Base-by-base conservation (phyloP, 805 yeast species). In the Nakazawaea ishiwadae region DNA sequence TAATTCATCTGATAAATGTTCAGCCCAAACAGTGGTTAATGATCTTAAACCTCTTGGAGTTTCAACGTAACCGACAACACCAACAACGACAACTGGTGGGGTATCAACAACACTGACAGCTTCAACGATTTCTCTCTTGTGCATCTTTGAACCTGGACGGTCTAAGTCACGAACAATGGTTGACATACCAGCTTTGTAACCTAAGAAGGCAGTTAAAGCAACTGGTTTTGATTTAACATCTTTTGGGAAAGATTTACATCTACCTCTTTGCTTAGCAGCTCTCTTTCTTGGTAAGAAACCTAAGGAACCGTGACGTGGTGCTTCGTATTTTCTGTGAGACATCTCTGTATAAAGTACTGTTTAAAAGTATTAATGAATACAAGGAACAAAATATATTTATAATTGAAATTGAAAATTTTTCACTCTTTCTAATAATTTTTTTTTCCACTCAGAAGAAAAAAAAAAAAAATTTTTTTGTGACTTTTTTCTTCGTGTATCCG, bases 261-360 rank as follows among this genome's bases (percentile, higher is more conserved):
- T 90, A 77, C 96, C 99, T 81, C 96, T 87, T 79, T 88, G 93
- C 69, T 84, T 79, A 73, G 95, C 82, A 69, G 98, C 89, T 82
- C 99, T 89, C 96, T 93, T 93, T 83, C 96, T 89, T 84, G 99
- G 99, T 65, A 84, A 80, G 96, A 89, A 93, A 69, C 98, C 99
- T 72, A 93, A 80, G 73, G 96, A 91, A 76, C 99, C 99, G 90
- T 93, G 98, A 81, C 99, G 89, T 81, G 99, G 99, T 64, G 93
- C 95, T 87, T 93, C 98, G 93, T 69, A 93, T 84, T 93, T 93
- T 85, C 99, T 88, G 93, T 93, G 99, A 73, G 99, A 93, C 99
- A 93, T 93, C 51, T 52, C 62, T 51, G 49, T 39, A 42, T 47
- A 26, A 19, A 23, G 28, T 28, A 28, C 31, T 28, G 31, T 19